A percentile compares a stretch with the other conserved stretches of the same genome.
These are phyloP conservation scores for Trichoderma atrobrunneum DNA, from an alignment of 2,329 filamentous ascomycete genomes.

Conservation along the genomic window DNA sequence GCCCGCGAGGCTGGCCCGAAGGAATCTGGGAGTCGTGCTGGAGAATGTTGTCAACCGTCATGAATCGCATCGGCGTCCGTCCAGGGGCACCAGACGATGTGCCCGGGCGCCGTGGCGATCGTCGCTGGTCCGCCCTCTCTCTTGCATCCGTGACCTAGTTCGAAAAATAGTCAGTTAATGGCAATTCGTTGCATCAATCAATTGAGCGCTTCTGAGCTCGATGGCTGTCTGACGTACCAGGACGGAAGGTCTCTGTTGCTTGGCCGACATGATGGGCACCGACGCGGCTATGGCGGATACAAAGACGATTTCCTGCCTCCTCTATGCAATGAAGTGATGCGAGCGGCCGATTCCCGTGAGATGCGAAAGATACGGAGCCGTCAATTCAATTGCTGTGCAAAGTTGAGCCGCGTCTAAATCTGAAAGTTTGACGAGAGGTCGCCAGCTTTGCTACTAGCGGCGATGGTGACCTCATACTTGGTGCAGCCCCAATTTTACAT, in stretches of 20 bases:
- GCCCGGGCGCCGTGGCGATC: constrained; percentile 34
- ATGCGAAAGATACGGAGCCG: neutral
- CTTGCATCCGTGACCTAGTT: constrained; percentile 39
- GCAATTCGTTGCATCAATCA: neutral
- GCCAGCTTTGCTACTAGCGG: constrained; percentile 23
- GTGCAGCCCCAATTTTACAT: constrained; percentile 24
- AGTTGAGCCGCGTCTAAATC: neutral
- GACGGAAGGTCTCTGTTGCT: constrained; percentile 59
- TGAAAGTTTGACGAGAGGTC: constrained; percentile 19
- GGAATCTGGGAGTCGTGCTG: constrained; percentile 94
- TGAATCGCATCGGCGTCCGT: constrained; percentile 63
- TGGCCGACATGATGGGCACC: constrained; percentile 38
- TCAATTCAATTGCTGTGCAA: neutral
- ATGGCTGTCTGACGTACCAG: constrained; percentile 43
- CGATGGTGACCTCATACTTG: constrained; percentile 29
- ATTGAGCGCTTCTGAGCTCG: neutral
- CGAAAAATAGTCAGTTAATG: constrained; percentile 16
- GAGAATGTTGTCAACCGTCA: constrained; percentile 91
- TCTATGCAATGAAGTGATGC: neutral
- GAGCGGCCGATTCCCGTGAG: neutral
- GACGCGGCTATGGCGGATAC: neutral
- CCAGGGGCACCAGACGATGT: constrained; percentile 30
- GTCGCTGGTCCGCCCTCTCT: constrained; percentile 35
- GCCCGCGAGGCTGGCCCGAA: constrained; percentile 81
- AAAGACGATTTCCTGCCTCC: neutral